phyloP scores from a whole-genome alignment of 2,329 filamentous ascomycete genomes.

The Nigrospora oryzae region DNA sequence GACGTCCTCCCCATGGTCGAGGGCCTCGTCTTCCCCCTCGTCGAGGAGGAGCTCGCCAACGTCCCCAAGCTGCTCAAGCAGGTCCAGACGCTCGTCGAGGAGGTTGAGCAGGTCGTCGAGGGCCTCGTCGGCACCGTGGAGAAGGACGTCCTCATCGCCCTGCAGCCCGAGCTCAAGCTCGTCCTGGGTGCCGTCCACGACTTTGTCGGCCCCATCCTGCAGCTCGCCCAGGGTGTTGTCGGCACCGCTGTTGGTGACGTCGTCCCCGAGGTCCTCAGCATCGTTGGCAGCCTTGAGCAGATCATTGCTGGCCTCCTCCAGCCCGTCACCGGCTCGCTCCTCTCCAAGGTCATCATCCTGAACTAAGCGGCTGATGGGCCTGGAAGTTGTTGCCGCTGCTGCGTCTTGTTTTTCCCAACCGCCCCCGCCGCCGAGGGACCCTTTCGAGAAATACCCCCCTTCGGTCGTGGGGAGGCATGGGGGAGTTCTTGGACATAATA shows the following conservation, averaged over 20 bases:
- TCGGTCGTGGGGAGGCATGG: no score
- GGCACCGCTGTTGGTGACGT: constrained; percentile 8
- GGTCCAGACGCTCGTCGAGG: constrained; percentile 12
- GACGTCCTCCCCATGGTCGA: constrained; percentile 10
- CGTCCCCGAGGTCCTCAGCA: constrained; percentile 9
- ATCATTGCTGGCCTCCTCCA: constrained; percentile 9
- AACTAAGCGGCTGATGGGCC: not conserved
- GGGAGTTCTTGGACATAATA: constrained; percentile 1
- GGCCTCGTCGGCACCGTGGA: constrained; percentile 8
- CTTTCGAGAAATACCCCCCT: no score
- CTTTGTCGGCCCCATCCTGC: constrained; percentile 14
- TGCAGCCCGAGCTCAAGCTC: constrained; percentile 18
- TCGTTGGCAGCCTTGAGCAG: constrained; percentile 9
- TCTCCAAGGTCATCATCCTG: constrained; percentile 3
- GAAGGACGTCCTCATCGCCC: constrained; percentile 12
- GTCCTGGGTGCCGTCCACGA: constrained; percentile 12
- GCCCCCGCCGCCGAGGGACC: no score
- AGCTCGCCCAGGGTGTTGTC: constrained; percentile 12
- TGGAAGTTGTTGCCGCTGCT: no score
- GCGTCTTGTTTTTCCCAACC: no score
- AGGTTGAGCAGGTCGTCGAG: constrained; percentile 9
- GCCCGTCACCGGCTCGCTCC: constrained; percentile 4
- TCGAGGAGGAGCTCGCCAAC: constrained; percentile 11
- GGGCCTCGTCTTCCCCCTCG: constrained; percentile 9
- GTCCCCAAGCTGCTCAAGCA: constrained; percentile 13